Evolutionary conservation across 306 rosid species (phyloP).

Genomic region (Pterocarpus santalinus): DNA sequence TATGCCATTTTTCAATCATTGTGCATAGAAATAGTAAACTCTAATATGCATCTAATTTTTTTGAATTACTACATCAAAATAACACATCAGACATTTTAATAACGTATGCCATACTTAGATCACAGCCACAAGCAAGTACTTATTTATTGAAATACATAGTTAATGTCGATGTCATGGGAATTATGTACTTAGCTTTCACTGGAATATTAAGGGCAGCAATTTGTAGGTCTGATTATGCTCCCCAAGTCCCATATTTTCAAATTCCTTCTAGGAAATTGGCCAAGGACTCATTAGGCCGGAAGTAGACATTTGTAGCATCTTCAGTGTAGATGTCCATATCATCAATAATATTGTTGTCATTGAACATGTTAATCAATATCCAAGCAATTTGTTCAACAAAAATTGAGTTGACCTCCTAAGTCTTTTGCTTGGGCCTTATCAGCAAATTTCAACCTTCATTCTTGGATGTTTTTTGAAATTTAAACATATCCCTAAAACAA

Average conservation of each 20-base stretch:
- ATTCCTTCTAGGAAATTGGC: background rate
- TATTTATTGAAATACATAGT: background rate
- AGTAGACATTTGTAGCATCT: background rate
- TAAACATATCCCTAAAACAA: no score
- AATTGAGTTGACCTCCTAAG: background rate
- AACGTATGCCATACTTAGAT: background rate
- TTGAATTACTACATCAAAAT: background rate
- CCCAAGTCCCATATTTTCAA: no score
- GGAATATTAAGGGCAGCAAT: background rate
- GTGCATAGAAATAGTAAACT: slow-evolving; percentile 24
- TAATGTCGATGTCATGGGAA: background rate
- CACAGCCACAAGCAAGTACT: slow-evolving; percentile 7
- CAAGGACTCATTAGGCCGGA: background rate
- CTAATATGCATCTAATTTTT: background rate
- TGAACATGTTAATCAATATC: background rate
- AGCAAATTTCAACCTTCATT: background rate
- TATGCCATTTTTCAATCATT: slow-evolving; percentile 4
- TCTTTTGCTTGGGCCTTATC: background rate
- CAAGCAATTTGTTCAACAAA: background rate
- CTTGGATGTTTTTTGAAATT: no score
- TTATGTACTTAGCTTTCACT: background rate
- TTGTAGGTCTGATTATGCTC: no score
- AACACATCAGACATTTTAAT: background rate
- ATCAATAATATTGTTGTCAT: background rate
- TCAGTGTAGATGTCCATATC: background rate